A percentile compares a stretch with the other conserved stretches of the same genome.
These are phyloP conservation scores for Diutina siamensis DNA, from an alignment of 1,139 yeast genomes.

Conservation along the genomic window DNA sequence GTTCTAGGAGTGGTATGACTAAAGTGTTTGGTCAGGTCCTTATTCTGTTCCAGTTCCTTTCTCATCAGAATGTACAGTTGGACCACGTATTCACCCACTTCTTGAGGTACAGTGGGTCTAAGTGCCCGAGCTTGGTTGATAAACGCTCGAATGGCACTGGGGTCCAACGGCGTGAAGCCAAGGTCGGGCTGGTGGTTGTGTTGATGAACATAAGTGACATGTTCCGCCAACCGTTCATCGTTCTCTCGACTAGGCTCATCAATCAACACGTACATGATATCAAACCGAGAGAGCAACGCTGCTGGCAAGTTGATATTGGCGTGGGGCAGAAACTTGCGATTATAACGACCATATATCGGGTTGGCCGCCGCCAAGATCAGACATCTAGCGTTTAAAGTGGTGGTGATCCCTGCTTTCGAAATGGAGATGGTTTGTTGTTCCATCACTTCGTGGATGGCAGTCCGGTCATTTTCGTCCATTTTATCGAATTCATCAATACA, in stretches of 20 bases:
- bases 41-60: constrained; percentile 76
- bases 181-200: constrained; percentile 75
- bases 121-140: constrained; percentile 76
- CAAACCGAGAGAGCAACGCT: constrained; percentile 91
- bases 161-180: constrained; percentile 67
- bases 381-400: constrained; percentile 91
- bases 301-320: constrained; percentile 97
- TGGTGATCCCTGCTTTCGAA: constrained; percentile 95
- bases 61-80: constrained; percentile 83
- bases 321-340: constrained; percentile 80
- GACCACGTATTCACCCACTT: constrained; percentile 81
- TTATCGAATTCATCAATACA: constrained; percentile 98
- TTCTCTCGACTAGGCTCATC: constrained; percentile 74
- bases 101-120: constrained; percentile 80
- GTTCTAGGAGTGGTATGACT: constrained; percentile 95
- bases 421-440: constrained; percentile 98
- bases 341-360: constrained; percentile 92
- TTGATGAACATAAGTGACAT: constrained; percentile 95
- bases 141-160: constrained; percentile 74
- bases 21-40: constrained; percentile 67
- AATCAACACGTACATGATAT: constrained; percentile 72
- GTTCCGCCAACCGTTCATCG: constrained; percentile 82
- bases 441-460: constrained; percentile 99
- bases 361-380: constrained; percentile 97
- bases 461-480: constrained; percentile 95